phyloP scores from a whole-genome alignment of 2,329 filamentous ascomycete genomes.

The Aspergillus sclerotialis region DNA sequence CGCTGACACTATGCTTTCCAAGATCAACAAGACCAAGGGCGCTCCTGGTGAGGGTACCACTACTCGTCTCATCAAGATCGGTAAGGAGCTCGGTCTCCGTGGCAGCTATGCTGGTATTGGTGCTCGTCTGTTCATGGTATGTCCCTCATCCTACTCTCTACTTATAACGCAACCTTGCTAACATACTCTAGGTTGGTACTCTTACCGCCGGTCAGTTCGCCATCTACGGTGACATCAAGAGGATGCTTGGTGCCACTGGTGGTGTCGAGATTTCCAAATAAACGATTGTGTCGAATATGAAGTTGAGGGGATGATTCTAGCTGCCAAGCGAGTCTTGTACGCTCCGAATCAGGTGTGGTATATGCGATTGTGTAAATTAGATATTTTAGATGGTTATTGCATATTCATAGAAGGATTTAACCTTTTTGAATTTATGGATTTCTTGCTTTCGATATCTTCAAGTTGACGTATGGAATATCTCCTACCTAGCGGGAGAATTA shows the following conservation, averaged over 20 bases:
- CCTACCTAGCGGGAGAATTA: too few species aligned
- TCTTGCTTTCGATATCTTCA: too few species aligned
- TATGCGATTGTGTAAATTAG: background rate
- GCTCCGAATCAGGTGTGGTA: too few species aligned
- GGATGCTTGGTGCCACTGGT: slow-evolving; percentile 62
- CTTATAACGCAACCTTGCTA: background rate
- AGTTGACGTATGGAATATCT: too few species aligned
- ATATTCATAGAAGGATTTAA: background rate
- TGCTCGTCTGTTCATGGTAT: slow-evolving; percentile 65
- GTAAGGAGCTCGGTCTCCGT: slow-evolving; percentile 71
- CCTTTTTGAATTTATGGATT: background rate
- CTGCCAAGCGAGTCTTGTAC: too few species aligned
- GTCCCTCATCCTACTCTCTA: slow-evolving; percentile 8
- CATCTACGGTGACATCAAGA: slow-evolving; percentile 72
- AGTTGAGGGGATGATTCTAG: too few species aligned
- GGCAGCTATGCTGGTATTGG: slow-evolving; percentile 76
- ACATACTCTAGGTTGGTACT: slow-evolving; percentile 50
- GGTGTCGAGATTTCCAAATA: slow-evolving; percentile 63
- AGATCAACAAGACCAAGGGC: slow-evolving; percentile 95
- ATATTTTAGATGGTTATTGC: background rate
- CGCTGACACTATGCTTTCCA: slow-evolving; percentile 87
- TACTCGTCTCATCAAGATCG: slow-evolving; percentile 79
- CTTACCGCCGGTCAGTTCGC: slow-evolving; percentile 77
- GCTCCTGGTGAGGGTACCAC: slow-evolving; percentile 76
- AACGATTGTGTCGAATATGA: too few species aligned